phyloP scores from a whole-genome alignment of 352 stramenopile species.

The Phytopythium oedochilum region DNA sequence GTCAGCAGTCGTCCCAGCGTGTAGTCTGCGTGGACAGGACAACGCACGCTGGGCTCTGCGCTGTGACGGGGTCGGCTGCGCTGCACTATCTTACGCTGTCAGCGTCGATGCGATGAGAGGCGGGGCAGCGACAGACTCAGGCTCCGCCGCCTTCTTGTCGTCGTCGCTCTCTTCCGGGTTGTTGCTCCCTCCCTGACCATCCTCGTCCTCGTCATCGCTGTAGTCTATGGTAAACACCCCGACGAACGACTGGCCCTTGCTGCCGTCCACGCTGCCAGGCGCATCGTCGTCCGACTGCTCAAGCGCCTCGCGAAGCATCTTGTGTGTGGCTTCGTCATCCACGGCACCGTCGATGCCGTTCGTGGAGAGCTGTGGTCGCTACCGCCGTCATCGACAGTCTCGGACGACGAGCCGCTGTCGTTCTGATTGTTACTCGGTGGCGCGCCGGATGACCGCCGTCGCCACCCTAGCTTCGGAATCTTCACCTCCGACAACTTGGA shows the following conservation, averaged over 20 bases:
- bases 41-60: background rate
- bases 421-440: conserved; percentile 34
- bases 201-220: conserved; percentile 65
- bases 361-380: conserved; percentile 53
- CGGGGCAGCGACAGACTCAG: conserved; percentile 1
- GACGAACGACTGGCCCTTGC: conserved; percentile 42
- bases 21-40: background rate
- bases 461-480: conserved; percentile 60
- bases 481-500: conserved; percentile 63
- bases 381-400: conserved; percentile 56
- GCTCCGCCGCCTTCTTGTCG: background rate
- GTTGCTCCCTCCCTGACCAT: conserved; percentile 3
- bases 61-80: background rate
- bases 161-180: conserved; percentile 10
- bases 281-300: conserved; percentile 25
- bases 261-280: conserved; percentile 7
- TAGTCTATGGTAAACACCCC: conserved; percentile 81
- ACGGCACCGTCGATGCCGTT: conserved; percentile 39
- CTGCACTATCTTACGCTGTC: conserved; percentile 6
- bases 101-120: conserved; percentile 4
- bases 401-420: conserved; percentile 55
- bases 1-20: no score
- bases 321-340: conserved; percentile 29
- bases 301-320: conserved; percentile 31
- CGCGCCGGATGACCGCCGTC: conserved; percentile 30